Evolutionary conservation across 352 stramenopile genomes (phyloP), one percentile per base, ranked within the genome.

Genomic region (Blastocystis sp.): DNA sequence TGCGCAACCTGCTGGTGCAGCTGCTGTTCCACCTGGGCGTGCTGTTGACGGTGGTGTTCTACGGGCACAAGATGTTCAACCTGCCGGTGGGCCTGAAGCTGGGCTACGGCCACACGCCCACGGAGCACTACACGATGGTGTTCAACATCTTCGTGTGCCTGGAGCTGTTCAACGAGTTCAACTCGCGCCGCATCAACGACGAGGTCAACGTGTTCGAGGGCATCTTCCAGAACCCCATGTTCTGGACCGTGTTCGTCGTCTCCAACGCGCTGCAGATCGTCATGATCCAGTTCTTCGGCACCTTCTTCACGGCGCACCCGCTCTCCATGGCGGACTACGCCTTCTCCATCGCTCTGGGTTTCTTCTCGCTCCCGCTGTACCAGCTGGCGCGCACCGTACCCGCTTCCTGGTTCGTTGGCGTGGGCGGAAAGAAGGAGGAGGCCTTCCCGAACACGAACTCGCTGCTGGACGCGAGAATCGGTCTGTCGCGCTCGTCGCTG

Each of bases 141-240:
- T 98, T 98, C 92, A 98, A 98, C 91, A 93, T 94, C 61, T 98
- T 98, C 90, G 95, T 98, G 17, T 97, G 96, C 90, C 92, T 94
- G 45, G 93, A 97, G 91, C 92, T 98, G 14, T 98, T 95, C 89
- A 95, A 96, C 89, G 93, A 96, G 90, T 92, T 95, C 82, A 95
- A 95, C 90, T 91, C 92, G 17, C 89, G 93, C 56, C 92, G 92
- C 87, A 96, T 98, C 89, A 93, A 96, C 89, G 93, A 97, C 90
- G 92, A 96, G 71, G 95, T 94, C 90, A 98, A 98, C 90, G 94
- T 98, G 53, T 98, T 98, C 86, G 89, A 89, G n/a, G 94, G 94
- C 52, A 93, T 98, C 60, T 89, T 91, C 19, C 92, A 92, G 45
- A 98, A 98, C 92, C 89, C 90, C 10, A 90, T 98, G 7, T 98